phyloP scores from a whole-genome alignment of 192 early-diverging fungal genomes.

The Coemansia sp. region DNA sequence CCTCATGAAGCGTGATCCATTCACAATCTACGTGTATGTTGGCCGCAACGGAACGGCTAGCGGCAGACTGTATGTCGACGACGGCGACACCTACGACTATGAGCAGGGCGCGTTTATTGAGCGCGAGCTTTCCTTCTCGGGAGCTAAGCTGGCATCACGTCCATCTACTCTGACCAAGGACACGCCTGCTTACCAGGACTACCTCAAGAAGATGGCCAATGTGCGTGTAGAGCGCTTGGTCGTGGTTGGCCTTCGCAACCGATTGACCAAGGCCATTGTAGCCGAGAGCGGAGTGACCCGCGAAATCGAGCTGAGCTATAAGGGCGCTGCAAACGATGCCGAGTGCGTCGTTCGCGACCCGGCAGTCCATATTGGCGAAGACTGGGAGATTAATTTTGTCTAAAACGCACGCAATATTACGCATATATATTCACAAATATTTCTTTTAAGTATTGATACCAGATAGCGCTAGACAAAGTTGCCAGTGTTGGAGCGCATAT shows the following conservation, averaged over 20 bases:
- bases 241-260: slow-evolving; percentile 36
- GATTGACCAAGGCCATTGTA: slow-evolving; percentile 34
- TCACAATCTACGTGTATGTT: slow-evolving; percentile 83
- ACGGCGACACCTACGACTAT: slow-evolving; percentile 78
- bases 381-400: slow-evolving; percentile 46
- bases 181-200: slow-evolving; percentile 17
- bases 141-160: slow-evolving; percentile 40
- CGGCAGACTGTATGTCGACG: slow-evolving; percentile 88
- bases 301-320: slow-evolving; percentile 27
- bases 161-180: slow-evolving; percentile 17
- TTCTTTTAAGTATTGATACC: background rate
- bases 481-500: slow-evolving; percentile 44
- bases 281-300: slow-evolving; percentile 26
- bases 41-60: slow-evolving; percentile 63
- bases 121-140: slow-evolving; percentile 33
- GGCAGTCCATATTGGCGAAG: slow-evolving; percentile 37
- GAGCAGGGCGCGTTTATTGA: slow-evolving; percentile 67
- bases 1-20: slow-evolving; percentile 83
- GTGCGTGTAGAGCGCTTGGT: slow-evolving; percentile 53
- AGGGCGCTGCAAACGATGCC: slow-evolving; percentile 10
- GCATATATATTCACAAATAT: background rate
- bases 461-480: slow-evolving; percentile 26
- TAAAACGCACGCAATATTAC: slow-evolving; percentile 2
- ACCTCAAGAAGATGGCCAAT: slow-evolving; percentile 16
- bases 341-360: slow-evolving; percentile 52